Percentiles rank a stretch among this genome's conserved stretches.
These are phyloP conservation scores for Collybia sp. DNA, from an alignment of 768 basidiomycete genomes.

Conservation along the genomic window DNA sequence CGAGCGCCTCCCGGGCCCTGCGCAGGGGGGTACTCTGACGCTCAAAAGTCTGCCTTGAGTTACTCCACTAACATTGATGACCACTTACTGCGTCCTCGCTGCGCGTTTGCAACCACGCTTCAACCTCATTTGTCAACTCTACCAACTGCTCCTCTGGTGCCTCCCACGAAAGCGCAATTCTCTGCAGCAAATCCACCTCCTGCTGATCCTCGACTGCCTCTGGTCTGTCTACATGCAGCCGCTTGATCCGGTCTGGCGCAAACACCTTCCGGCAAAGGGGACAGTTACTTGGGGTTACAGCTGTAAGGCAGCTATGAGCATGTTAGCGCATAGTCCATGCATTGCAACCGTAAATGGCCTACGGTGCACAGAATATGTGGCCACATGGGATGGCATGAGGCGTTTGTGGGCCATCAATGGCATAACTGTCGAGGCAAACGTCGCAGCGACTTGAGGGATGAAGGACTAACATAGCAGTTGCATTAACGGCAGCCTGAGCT, in stretches of 20 bases:
- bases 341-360: conserved; percentile 19
- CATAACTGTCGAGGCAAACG: conserved; percentile 63
- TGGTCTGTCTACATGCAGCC: conserved; percentile 54
- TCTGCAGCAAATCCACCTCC: conserved; percentile 31
- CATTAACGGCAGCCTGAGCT: no score
- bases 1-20: conserved; percentile 30
- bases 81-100: conserved; percentile 33
- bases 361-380: conserved; percentile 68
- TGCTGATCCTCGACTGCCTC: conserved; percentile 29
- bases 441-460: conserved; percentile 69
- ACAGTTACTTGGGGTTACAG: conserved; percentile 47
- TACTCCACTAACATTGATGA: conserved; percentile 6
- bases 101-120: conserved; percentile 43
- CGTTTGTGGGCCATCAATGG: conserved; percentile 41
- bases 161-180: conserved; percentile 34
- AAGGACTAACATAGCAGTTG: conserved; percentile 46
- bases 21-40: conserved; percentile 19
- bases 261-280: conserved; percentile 66
- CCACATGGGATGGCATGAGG: conserved; percentile 75
- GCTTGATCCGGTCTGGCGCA: conserved; percentile 53
- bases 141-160: conserved; percentile 27
- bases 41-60: conserved; percentile 2
- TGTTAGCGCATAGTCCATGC: background rate
- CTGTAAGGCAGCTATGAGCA: conserved; percentile 47
- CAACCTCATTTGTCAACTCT: conserved; percentile 41